These are phyloP conservation scores for Ogataea sp. DNA, from an alignment of 805 yeast genomes.

Conservation along the genomic window DNA sequence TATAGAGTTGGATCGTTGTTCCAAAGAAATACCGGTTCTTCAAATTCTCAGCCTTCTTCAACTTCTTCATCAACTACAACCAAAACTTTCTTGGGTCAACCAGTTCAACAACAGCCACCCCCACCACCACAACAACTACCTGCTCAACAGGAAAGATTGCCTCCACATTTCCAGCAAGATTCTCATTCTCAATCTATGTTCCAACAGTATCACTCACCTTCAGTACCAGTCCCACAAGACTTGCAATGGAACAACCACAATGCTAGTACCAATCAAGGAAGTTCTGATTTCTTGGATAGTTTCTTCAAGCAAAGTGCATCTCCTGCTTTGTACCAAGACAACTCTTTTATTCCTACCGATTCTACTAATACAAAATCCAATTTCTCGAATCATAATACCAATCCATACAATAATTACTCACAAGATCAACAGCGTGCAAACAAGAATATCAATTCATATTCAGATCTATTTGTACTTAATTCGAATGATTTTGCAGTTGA, in stretches of 20 bases:
- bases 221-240: not conserved
- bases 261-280: slow-evolving; percentile 1
- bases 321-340: not conserved
- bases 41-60: slow-evolving; percentile 2
- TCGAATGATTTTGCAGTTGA: slow-evolving; percentile 62
- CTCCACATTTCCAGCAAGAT: too few relatives aligned
- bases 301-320: slow-evolving; percentile 1
- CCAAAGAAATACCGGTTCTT: slow-evolving; percentile 1
- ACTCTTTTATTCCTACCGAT: not conserved
- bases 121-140: slow-evolving; percentile 1
- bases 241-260: too few relatives aligned
- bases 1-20: slow-evolving; percentile 3
- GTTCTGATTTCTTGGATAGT: slow-evolving; percentile 4
- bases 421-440: not conserved
- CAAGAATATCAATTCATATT: slow-evolving; percentile 13
- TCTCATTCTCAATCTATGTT: too few relatives aligned
- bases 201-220: slow-evolving; percentile 5
- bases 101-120: slow-evolving; percentile 3
- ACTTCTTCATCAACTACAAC: slow-evolving; percentile 7
- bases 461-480: slow-evolving; percentile 24
- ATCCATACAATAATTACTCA: slow-evolving; percentile 1
- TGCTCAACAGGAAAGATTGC: too few relatives aligned
- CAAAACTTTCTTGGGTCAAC: not conserved
- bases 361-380: not conserved
- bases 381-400: not conserved